Base-by-base conservation (phyloP, 495 filamentous ascomycete genomes). In the Annulohypoxylon moriforme region DNA sequence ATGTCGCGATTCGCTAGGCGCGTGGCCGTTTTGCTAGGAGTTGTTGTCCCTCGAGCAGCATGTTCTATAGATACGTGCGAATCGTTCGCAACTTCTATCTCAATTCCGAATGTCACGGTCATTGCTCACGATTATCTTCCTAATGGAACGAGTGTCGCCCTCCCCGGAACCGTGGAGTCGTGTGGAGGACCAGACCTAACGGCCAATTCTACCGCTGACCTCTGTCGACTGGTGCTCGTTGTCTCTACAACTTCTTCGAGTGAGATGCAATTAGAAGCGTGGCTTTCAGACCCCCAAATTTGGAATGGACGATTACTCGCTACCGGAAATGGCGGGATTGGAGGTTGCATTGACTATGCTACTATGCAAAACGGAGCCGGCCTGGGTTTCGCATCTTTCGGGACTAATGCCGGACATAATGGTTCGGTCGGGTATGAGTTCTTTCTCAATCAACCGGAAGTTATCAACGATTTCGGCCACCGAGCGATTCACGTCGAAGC, bases 361-460 rank as follows among this genome's bases (percentile, higher is more conserved):
- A 83, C 83, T 24, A 83, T 85, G 77, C 81, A 74, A 33, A 75
- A 73, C 18, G 78, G 78, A 1, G 60, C 65, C 1, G 60, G 74
- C 1, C 80, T 81, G 22, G 84, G 47, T n/a, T 50, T 50, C n/a
- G 47, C 47, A 2, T 11, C 47, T 25, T 78, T 84, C 62, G 81
- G 81, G 13, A 86, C 81, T 0, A 79, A 86, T 60, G 81, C 80
- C 4, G 84, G 84, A 0, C 82, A 86, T 64, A 79, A 72, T 67
- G 14, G 44, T 46, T 60, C 60, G 1, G 55, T 53, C 2, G 67
- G 60, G 6, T 64, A 64, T 20, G 67, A 64, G 13, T 53, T 64
- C 25, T 77, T 78, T 58, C 24, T 68, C 5, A 71, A 75, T 24
- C 71, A 75, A 20, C 49, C 66, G 1, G 71, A 78, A 29, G 74